Evolutionary conservation across 768 basidiomycete genomes (phyloP).

Genomic region (Russula vinacea): DNA sequence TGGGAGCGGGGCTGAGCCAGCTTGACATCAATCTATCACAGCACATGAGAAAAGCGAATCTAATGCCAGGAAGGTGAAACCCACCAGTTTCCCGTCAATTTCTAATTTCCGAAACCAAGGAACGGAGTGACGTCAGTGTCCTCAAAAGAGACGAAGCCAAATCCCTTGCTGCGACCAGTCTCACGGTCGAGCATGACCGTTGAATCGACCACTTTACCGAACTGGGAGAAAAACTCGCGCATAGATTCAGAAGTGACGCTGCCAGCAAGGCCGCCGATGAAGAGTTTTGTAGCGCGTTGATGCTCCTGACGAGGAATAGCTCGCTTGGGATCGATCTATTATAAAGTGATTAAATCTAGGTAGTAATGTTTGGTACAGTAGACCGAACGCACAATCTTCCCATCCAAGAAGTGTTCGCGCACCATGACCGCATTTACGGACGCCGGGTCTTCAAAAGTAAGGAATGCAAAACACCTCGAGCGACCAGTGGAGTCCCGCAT

Average conservation of each 20-base stretch:
- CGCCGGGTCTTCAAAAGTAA: slow-evolving; percentile 89
- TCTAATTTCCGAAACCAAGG: slow-evolving; percentile 80
- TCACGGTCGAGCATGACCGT: slow-evolving; percentile 98
- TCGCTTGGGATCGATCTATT: slow-evolving; percentile 94
- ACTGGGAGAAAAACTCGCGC: slow-evolving; percentile 88
- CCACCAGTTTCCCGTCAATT: slow-evolving; percentile 88
- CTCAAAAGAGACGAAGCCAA: slow-evolving; percentile 94
- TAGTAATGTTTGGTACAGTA: neutral
- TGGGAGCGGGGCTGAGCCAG: slow-evolving; percentile 86
- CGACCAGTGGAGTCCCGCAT: slow-evolving; percentile 94
- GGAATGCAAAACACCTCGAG: slow-evolving; percentile 93
- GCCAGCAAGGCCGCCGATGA: slow-evolving; percentile 89
- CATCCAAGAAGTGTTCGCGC: slow-evolving; percentile 88
- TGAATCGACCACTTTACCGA: slow-evolving; percentile 92
- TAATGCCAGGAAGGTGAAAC: slow-evolving; percentile 34
- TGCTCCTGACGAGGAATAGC: slow-evolving; percentile 96
- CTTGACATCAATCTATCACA: slow-evolving; percentile 85
- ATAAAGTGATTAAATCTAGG: slow-evolving; percentile 7
- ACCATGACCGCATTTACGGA: slow-evolving; percentile 94
- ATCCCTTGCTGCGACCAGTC: slow-evolving; percentile 89
- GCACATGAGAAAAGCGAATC: neutral
- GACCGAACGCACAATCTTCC: slow-evolving; percentile 75
- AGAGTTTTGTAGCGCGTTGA: slow-evolving; percentile 85
- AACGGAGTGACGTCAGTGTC: slow-evolving; percentile 83
- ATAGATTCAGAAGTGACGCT: slow-evolving; percentile 89